phyloP scores from a whole-genome alignment of 345 rosid genomes.

The Salix udensis region DNA sequence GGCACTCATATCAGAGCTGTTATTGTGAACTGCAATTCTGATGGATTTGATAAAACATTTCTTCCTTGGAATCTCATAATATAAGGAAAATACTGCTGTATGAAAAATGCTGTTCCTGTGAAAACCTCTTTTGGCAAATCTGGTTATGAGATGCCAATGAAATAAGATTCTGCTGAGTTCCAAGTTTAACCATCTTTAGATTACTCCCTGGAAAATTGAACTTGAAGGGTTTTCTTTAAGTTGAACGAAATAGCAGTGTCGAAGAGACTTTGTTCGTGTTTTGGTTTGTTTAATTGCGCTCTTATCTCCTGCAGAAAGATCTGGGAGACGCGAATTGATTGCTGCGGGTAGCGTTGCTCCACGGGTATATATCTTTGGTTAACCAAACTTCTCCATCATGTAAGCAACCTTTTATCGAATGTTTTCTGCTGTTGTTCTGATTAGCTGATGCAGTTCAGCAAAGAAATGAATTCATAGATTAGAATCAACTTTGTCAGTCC shows the following conservation, averaged over 20 bases:
- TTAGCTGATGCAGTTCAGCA: constrained; percentile 9
- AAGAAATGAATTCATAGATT: constrained; percentile 17
- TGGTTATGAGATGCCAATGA: background rate
- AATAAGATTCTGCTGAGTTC: background rate
- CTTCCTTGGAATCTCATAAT: background rate
- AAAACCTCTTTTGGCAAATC: background rate
- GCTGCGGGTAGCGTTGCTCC: constrained; percentile 55
- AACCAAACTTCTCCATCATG: constrained; percentile 56
- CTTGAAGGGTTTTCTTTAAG: background rate
- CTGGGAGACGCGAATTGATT: constrained; percentile 63
- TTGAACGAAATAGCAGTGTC: background rate
- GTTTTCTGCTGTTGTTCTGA: background rate
- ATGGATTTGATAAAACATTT: background rate
- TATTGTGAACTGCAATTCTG: background rate
- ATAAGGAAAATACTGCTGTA: background rate
- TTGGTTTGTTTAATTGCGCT: background rate
- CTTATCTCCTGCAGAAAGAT: constrained; percentile 39
- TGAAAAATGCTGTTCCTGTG: background rate
- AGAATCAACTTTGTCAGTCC: constrained; percentile 12
- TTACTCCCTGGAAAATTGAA: background rate
- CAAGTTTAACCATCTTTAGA: background rate
- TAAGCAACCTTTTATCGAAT: constrained; percentile 29
- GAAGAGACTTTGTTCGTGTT: background rate
- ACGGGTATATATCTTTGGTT: constrained; percentile 41
- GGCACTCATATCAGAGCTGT: background rate